Evolutionary conservation across 1,284 basidiomycete genomes (phyloP).

Genomic region (Puccinia novopanici): DNA sequence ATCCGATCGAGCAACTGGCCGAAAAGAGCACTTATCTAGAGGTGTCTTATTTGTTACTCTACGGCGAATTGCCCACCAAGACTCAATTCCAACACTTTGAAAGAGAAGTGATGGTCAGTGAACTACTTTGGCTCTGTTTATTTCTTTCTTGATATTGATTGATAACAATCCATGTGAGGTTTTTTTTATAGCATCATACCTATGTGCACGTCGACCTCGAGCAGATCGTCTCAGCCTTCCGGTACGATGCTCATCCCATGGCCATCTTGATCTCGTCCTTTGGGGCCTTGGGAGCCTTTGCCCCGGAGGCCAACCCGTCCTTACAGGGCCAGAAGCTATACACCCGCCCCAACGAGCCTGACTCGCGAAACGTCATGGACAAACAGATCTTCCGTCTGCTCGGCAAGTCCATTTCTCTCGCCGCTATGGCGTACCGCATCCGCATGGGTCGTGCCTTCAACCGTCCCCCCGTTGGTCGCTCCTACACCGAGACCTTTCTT

Average conservation of each 20-base stretch:
- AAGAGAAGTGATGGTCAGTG: conserved; percentile 67
- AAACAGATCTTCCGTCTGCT: conserved; percentile 84
- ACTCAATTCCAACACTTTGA: conserved; percentile 69
- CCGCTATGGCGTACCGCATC: conserved; percentile 84
- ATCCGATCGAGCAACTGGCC: conserved; percentile 85
- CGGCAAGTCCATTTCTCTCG: conserved; percentile 81
- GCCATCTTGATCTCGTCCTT: conserved; percentile 80
- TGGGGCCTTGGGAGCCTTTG: conserved; percentile 80
- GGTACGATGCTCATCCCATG: conserved; percentile 66
- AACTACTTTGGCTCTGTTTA: neutral
- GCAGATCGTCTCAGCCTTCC: conserved; percentile 62
- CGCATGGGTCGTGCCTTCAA: conserved; percentile 84
- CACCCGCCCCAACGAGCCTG: conserved; percentile 65
- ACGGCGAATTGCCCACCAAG: conserved; percentile 74
- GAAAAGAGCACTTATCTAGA: conserved; percentile 76
- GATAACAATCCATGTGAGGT: neutral
- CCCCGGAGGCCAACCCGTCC: conserved; percentile 65
- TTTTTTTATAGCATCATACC: conserved; percentile 68
- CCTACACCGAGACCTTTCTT: conserved; percentile 77
- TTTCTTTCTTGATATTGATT: neutral
- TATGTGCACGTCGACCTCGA: conserved; percentile 76
- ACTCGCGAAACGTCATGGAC: conserved; percentile 75
- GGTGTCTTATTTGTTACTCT: conserved; percentile 79
- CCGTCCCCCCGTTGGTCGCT: conserved; percentile 75
- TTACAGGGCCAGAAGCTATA: conserved; percentile 74